Evolutionary conservation across 306 rosid genomes (phyloP), one percentile per base, ranked within the genome.

Genomic region (Nissolia schottii): DNA sequence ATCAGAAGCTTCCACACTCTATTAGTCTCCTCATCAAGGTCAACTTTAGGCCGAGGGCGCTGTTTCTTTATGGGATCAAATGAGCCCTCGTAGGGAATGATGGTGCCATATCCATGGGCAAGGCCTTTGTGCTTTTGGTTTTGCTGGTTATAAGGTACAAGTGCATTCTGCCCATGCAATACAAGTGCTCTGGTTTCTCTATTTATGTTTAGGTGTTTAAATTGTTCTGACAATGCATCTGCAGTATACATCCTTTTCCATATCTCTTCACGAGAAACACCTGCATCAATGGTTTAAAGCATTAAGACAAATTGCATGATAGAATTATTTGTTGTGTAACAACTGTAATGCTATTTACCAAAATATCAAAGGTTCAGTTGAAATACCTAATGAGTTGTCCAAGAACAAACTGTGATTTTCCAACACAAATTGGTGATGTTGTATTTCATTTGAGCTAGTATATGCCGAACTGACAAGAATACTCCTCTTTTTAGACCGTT

Each of bases 1-100:
- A 92, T 18, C 73, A 95, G 78, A 85, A 95, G 97, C 89, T 79
- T 89, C 99, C 99, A 95, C 45, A 95, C 99, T 85, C 85, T 90
- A 56, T 82, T 82, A 64, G 99, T 95, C 82, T 95, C 99, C 34
- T 85, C 89, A 69, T 95, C 99, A 70, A 95, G 92, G 78, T 89
- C 89, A 73, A 95, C 99, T 86, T 87, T 95, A 54, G 99, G 92
- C 15, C 99, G 89, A 4, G 92, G 88, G 3, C 71, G 82, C 23
- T 84, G 87, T 80, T 90, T 95, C 83, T 81, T 95, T 28, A 78
- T 50, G 62, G 91, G 87, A 76, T 79, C 82, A 81, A 83, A 83
- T 20, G 79, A 32, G 58, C 85, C 90, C 28, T 70, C 58, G 57
- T 62, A 89, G 53, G 96, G 84, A 70, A 90, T 73, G 32, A 90